phyloP scores from a whole-genome alignment of 257 asterid species.

The Verbascum thapsus region DNA sequence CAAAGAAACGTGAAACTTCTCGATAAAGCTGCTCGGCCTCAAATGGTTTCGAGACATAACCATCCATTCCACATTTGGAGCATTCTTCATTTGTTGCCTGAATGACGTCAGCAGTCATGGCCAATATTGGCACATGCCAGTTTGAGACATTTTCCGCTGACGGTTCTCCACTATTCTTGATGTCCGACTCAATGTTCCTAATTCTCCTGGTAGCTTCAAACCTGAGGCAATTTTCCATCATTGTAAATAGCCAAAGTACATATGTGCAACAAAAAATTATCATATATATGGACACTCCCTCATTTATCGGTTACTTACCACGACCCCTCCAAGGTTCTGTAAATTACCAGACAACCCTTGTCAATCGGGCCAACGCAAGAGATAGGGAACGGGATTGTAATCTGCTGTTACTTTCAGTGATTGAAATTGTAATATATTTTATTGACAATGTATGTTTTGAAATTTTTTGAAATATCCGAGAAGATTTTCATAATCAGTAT shows the following conservation, averaged over 20 bases:
- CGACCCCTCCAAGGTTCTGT: too few species aligned
- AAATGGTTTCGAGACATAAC: conserved; percentile 89
- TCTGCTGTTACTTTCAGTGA: too few species aligned
- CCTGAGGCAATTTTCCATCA: conserved; percentile 39
- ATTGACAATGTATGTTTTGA: too few species aligned
- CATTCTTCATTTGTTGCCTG: conserved; percentile 85
- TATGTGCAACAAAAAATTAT: too few species aligned
- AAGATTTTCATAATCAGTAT: too few species aligned
- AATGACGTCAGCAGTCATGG: conserved; percentile 97
- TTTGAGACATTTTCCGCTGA: conserved; percentile 42
- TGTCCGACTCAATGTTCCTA: conserved; percentile 51
- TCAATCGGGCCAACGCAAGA: too few species aligned
- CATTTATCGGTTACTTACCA: too few species aligned
- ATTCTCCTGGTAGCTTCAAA: conserved; percentile 80
- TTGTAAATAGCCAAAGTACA: not conserved
- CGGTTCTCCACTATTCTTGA: conserved; percentile 54
- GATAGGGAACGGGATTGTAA: too few species aligned
- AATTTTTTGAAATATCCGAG: too few species aligned
- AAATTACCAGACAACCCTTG: too few species aligned
- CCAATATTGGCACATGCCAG: conserved; percentile 91
- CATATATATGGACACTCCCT: too few species aligned
- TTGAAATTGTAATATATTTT: too few species aligned
- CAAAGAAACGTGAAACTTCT: conserved; percentile 81
- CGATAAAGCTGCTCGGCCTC: conserved; percentile 93
- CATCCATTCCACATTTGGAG: conserved; percentile 72